phyloP scores from a whole-genome alignment of 75 land plant species.

The Pinus tabuliformis region DNA sequence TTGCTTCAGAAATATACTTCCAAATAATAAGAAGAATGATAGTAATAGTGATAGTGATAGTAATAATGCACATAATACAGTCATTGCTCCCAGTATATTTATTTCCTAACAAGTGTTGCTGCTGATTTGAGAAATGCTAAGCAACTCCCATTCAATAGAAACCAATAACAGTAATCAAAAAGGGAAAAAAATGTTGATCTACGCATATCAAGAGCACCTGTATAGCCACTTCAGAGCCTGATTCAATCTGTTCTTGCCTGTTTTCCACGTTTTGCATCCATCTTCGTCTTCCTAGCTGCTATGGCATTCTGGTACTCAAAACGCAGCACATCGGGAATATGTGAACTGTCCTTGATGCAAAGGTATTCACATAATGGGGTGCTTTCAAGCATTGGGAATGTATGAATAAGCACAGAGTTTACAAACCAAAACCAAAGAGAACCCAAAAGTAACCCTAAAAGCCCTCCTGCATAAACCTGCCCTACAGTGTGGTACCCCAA shows the following conservation, averaged over 20 bases:
- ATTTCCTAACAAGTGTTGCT: no score
- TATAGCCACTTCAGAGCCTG: no score
- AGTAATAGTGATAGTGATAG: no score
- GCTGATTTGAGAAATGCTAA: no score
- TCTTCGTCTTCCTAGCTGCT: conserved; percentile 48
- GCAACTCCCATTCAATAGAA: no score
- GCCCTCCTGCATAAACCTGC: conserved; percentile 84
- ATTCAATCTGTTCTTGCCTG: conserved; percentile 20
- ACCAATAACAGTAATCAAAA: no score
- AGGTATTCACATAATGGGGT: conserved; percentile 54
- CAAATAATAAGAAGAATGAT: no score
- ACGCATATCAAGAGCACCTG: no score
- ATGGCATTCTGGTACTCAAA: conserved; percentile 93
- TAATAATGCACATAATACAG: no score
- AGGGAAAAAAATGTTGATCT: no score
- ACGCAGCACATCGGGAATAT: conserved; percentile 76
- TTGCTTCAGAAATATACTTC: no score
- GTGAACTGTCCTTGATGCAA: conserved; percentile 84
- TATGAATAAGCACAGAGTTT: conserved; percentile 33
- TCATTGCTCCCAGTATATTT: no score
- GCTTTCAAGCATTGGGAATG: conserved; percentile 73
- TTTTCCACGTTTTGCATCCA: conserved; percentile 5
- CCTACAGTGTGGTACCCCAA: conserved; percentile 84
- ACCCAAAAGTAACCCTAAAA: conserved; percentile 64
- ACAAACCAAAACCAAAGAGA: conserved; percentile 73